Base-by-base conservation (phyloP, 2,329 filamentous ascomycete species). In the Chrysosporium keratinophilum region DNA sequence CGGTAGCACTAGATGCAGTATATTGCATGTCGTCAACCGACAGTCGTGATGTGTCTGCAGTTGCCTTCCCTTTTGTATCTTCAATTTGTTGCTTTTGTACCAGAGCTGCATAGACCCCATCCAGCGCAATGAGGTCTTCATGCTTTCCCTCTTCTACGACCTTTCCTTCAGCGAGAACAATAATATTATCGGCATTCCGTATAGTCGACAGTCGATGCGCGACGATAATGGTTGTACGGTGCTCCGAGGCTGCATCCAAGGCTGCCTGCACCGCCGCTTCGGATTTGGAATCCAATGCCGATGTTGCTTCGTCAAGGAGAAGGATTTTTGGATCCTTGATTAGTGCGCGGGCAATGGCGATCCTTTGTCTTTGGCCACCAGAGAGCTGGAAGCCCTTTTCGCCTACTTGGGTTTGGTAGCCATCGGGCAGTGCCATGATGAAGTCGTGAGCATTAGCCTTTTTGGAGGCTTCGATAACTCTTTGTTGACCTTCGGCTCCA, bases 151-250 rank as follows among this genome's bases (percentile, higher is more conserved):
- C 68, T 62, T 85, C 81, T 1, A 80, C 70, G 39, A 85, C 74
- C 17, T 65, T 59, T 7, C 83, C 83, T 48, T 80, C 73, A 43
- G 78, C 74, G 40, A 86, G 74, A 5, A 86, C 83, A 50, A 85
- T 76, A 54, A 86, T 85, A 17, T 76, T 73, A 58, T 86, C 81
- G 1, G 82, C 81, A 57, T 82, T 82, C 72, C 81, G 80, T 50
- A 85, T 79, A 0, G 82, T 86, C 1, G 82, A 84, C 28, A 85
- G 71, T 7, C 82, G 78, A 64, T 85, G 82, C 11, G 76, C 75
- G 57, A 78, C 71, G 0, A 74, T 64, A 52, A 78, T 74, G 0
- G 76, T 78, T 1, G 78, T 81, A 15, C 77, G 70, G 3, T 67
- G 71, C 31, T 65, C 65, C 47, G 70, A 74, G 23, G 80, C 62